phyloP scores from a whole-genome alignment of 495 filamentous ascomycete species.

The Hamigera avellanea region DNA sequence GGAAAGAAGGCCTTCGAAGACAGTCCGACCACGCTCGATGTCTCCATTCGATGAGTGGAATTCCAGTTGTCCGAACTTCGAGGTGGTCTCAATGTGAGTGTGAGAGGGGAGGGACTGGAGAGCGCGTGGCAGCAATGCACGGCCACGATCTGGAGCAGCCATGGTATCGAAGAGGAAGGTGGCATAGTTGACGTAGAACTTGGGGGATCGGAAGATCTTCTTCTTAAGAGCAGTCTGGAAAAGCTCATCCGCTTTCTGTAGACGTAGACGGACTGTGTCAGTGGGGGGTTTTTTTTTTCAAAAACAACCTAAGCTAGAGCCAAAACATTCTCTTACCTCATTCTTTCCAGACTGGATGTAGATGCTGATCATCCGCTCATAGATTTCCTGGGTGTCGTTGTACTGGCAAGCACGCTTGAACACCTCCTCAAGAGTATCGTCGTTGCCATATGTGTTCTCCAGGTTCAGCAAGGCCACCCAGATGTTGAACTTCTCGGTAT shows the following conservation, averaged over 20 bases:
- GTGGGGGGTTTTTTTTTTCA: not conserved
- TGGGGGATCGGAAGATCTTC: constrained; percentile 63
- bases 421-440: constrained; percentile 72
- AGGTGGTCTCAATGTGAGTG: constrained; percentile 65
- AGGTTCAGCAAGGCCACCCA: constrained; percentile 93
- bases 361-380: constrained; percentile 82
- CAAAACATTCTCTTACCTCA: constrained; percentile 30
- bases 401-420: constrained; percentile 92
- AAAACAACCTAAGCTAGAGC: not conserved
- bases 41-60: constrained; percentile 77
- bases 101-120: constrained; percentile 66
- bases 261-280: not conserved
- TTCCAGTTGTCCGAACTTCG: constrained; percentile 82
- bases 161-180: constrained; percentile 72
- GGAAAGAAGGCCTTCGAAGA: constrained; percentile 79
- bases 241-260: constrained; percentile 77
- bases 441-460: constrained; percentile 80
- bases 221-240: constrained; percentile 80
- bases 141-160: constrained; percentile 57
- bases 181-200: constrained; percentile 90
- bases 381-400: constrained; percentile 83
- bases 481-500: constrained; percentile 83
- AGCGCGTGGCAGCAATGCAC: constrained; percentile 73
- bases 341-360: constrained; percentile 85
- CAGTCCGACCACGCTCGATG: constrained; percentile 81